Evolutionary conservation across 257 asterid species (phyloP), one percentile per base, ranked within the genome.

Genomic region (Solanum verrucosum): DNA sequence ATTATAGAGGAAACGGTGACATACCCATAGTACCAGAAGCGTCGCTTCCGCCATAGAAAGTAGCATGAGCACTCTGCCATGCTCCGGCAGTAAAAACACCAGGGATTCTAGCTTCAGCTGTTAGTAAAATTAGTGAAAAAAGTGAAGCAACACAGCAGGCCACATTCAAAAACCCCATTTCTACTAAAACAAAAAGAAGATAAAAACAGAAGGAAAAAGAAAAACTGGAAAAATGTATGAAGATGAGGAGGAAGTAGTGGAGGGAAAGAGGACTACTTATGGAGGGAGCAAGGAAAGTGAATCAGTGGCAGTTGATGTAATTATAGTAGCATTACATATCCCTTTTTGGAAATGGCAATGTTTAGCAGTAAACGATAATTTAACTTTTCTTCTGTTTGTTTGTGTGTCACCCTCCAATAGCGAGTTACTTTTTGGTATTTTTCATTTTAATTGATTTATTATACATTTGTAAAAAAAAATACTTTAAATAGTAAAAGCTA

Each of bases 21-120:
- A 9, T 91, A 95, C 98, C 98, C 98, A 95, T 95, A 9, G 98
- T 95, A 83, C 98, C 98, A 87, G 31, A 29, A 29, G 31, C 31
- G 31, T 29, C 98, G 5, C 98, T 93, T 49, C 98, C 98, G 5
- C 98, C 98, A 85, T 95, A 95, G 91, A 95, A 95, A 20, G 98
- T 95, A 84, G 98, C 98, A 89, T 95, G 98, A 73, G 98, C 98
- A 49, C 83, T 82, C 84, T 93, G 90, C 98, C 98, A 94, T 0
- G 84, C 88, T n/a, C 94, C 96, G 65, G 96, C 97, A 79, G 79
- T 16, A 92, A 93, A 95, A 20, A 90, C 94, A 2, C 98, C 98
- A 44, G 98, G 97, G 37, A 93, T 92, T 75, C 93, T 89, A n/a
- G 95, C 95, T 12, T 90, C 90, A 40, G 75, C 92, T 1, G 72